Conservation (phyloP, 371 early-diverging fungal species). For the Encephalitozoon romaleae region DNA sequence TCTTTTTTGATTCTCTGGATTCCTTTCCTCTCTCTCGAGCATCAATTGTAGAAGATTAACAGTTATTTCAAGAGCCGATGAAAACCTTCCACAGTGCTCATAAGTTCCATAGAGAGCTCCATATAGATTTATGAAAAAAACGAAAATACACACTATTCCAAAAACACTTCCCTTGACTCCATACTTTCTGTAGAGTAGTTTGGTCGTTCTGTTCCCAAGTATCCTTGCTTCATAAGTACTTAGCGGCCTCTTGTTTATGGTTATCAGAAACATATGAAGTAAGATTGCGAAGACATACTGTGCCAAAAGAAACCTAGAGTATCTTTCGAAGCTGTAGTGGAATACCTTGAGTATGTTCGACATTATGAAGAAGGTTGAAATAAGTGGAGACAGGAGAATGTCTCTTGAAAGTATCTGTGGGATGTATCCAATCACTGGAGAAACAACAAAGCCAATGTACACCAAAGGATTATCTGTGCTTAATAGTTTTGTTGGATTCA, state of each 20-base stretch:
- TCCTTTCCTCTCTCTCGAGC: conserved; percentile 30
- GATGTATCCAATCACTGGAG: conserved; percentile 50
- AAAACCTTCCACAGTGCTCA: conserved; percentile 27
- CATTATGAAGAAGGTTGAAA: conserved; percentile 41
- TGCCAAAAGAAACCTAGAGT: conserved; percentile 17
- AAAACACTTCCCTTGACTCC: background rate
- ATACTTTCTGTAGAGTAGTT: background rate
- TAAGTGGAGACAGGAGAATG: conserved; percentile 43
- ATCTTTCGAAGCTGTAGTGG: conserved; percentile 11
- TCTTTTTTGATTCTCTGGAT: background rate
- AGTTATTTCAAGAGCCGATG: conserved; percentile 35
- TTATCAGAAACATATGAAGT: conserved; percentile 48
- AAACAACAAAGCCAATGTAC: conserved; percentile 26
- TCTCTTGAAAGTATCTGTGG: conserved; percentile 47
- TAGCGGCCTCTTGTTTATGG: conserved; percentile 18
- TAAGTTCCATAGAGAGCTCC: background rate
- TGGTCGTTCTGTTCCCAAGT: conserved; percentile 1
- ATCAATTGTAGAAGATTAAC: conserved; percentile 43
- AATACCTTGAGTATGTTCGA: conserved; percentile 50
- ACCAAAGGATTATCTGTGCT: background rate
- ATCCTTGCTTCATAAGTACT: conserved; percentile 35
- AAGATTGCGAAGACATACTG: conserved; percentile 40
- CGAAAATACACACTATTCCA: background rate
- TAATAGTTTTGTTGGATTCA: background rate
- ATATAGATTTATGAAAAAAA: background rate